A percentile compares a stretch with the other conserved stretches of the same genome.
These are phyloP conservation scores for Odontarrhena argentea DNA, from an alignment of 345 rosid species.

Conservation along the genomic window DNA sequence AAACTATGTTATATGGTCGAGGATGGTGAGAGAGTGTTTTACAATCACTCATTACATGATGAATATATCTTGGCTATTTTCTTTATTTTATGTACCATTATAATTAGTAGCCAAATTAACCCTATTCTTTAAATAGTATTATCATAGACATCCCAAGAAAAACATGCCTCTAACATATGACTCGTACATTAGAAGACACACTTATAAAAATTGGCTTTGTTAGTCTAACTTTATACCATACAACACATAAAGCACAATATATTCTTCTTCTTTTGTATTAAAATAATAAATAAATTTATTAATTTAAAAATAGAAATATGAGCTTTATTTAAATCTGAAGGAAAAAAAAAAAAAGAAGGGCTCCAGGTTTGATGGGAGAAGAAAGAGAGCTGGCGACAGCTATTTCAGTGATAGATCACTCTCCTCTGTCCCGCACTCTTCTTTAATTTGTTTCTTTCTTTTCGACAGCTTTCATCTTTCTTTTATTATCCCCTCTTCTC, in stretches of 20 bases:
- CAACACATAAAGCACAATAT: neutral
- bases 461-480: constrained; percentile 37
- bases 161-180: too few relatives aligned
- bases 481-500: constrained; percentile 9
- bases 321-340: constrained; percentile 31
- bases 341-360: constrained; percentile 8
- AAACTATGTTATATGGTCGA: too few relatives aligned
- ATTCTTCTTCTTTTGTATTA: neutral
- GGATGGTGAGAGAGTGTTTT: too few relatives aligned
- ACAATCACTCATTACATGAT: too few relatives aligned
- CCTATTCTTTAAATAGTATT: too few relatives aligned
- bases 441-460: constrained; percentile 42
- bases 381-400: constrained; percentile 44
- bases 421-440: constrained; percentile 42
- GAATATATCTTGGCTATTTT: too few relatives aligned
- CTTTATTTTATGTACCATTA: too few relatives aligned
- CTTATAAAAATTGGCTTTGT: too few relatives aligned
- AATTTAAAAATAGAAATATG: neutral
- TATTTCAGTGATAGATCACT: constrained; percentile 40
- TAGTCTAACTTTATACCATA: constrained; percentile 7
- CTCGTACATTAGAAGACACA: too few relatives aligned
- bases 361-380: constrained; percentile 44
- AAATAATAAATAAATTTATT: neutral
- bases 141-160: too few relatives aligned
- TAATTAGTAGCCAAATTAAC: too few relatives aligned